Percentiles rank a stretch among this genome's conserved stretches.
Evolutionary conservation across 2,329 filamentous ascomycete genomes (phyloP).

Genomic region (Escovopsis sp.): DNA sequence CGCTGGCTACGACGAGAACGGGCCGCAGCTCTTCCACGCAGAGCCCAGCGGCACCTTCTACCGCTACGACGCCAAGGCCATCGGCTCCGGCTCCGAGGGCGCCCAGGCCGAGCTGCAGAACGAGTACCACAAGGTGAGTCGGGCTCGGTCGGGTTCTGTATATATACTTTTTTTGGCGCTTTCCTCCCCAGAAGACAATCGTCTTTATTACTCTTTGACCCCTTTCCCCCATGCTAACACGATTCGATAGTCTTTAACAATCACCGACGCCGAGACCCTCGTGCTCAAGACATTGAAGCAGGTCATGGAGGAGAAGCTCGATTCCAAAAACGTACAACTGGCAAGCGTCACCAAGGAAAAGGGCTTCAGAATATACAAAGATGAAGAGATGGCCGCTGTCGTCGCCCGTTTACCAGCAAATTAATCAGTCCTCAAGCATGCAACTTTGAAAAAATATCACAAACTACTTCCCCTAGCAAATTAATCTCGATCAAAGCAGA

Average conservation of each 20-base stretch:
- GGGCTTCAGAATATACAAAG: slow-evolving; percentile 96
- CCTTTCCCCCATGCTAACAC: slow-evolving; percentile 4
- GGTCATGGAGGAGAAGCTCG: slow-evolving; percentile 99
- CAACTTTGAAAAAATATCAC: slow-evolving; percentile 6
- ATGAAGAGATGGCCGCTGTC: slow-evolving; percentile 90
- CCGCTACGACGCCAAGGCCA: slow-evolving; percentile 97
- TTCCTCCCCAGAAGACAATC: too few relatives aligned
- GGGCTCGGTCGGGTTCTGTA: not conserved
- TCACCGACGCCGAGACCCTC: slow-evolving; percentile 83
- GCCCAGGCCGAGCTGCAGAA: slow-evolving; percentile 97
- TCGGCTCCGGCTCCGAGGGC: slow-evolving; percentile 91
- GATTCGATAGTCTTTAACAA: slow-evolving; percentile 56
- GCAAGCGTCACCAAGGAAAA: slow-evolving; percentile 96
- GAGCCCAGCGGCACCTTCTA: slow-evolving; percentile 98
- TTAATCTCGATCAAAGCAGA: too few relatives aligned
- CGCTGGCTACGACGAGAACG: slow-evolving; percentile 93
- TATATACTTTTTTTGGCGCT: not conserved
- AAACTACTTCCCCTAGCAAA: too few relatives aligned
- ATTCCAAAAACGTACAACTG: slow-evolving; percentile 95
- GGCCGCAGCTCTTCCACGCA: slow-evolving; percentile 91
- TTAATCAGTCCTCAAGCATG: slow-evolving; percentile 20
- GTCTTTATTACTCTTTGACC: not conserved
- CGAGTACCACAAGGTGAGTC: slow-evolving; percentile 76
- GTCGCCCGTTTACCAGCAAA: slow-evolving; percentile 68
- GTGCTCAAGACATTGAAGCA: slow-evolving; percentile 98